A percentile compares a stretch with the other conserved stretches of the same genome.
phyloP scores from a whole-genome alignment of 306 rosid species.

The Lotus japonicus region DNA sequence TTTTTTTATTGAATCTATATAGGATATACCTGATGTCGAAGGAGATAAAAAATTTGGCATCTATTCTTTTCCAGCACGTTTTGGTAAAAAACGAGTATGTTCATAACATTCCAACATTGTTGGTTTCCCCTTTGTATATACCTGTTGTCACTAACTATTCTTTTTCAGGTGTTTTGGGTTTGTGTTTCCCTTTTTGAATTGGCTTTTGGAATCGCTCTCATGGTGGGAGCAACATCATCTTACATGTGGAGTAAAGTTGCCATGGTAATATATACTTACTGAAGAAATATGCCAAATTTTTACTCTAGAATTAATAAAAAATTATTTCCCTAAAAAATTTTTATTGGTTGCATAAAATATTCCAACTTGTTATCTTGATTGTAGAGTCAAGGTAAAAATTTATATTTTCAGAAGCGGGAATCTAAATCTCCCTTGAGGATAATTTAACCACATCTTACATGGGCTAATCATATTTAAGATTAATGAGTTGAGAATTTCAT shows the following conservation, averaged over 20 bases:
- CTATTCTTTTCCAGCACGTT: conserved; percentile 54
- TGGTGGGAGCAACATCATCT: conserved; percentile 56
- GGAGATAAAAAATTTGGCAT: conserved; percentile 67
- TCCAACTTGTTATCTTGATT: too few relatives aligned
- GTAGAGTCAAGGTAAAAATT: too few relatives aligned
- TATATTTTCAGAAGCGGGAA: too few relatives aligned
- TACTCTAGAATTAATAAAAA: too few relatives aligned
- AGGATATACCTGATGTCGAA: conserved; percentile 86
- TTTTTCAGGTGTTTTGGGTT: conserved; percentile 58
- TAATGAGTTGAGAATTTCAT: too few relatives aligned
- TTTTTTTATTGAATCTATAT: not conserved
- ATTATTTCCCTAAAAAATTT: too few relatives aligned
- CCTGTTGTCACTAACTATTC: not conserved
- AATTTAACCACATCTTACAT: too few relatives aligned
- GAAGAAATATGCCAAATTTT: too few relatives aligned
- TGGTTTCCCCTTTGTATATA: not conserved
- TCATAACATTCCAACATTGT: not conserved
- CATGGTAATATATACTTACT: conserved; percentile 44
- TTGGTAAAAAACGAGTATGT: conserved; percentile 57
- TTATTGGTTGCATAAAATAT: too few relatives aligned
- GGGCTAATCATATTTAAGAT: too few relatives aligned
- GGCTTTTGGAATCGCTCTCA: conserved; percentile 56
- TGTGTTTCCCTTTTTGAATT: conserved; percentile 66
- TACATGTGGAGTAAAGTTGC: conserved; percentile 51
- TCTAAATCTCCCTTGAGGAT: too few relatives aligned